A percentile compares a stretch with the other conserved stretches of the same genome.
Evolutionary conservation across 2,329 filamentous ascomycete genomes (phyloP).

Genomic region (Alternaria solani): DNA sequence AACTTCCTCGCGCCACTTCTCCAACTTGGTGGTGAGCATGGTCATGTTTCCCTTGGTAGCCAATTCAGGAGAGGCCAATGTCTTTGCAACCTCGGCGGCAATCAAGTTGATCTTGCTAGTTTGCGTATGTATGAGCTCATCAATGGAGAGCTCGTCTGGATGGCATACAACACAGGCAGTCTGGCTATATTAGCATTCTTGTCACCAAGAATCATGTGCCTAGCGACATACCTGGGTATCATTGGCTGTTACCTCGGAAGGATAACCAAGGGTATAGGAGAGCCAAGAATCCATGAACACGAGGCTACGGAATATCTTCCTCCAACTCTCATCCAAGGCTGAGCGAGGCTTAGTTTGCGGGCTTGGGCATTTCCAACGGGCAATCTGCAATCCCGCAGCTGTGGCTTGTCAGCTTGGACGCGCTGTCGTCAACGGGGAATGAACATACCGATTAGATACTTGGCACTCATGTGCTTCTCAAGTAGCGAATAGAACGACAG

Average conservation of each 20-base stretch:
- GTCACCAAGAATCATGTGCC: not conserved
- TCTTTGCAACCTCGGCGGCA: slow-evolving; percentile 48
- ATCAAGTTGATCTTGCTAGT: slow-evolving; percentile 48
- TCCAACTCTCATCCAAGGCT: slow-evolving; percentile 30
- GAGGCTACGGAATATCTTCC: slow-evolving; percentile 44
- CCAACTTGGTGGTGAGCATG: slow-evolving; percentile 42
- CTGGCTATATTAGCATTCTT: slow-evolving; percentile 30
- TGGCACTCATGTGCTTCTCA: slow-evolving; percentile 51
- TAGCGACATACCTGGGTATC: slow-evolving; percentile 39
- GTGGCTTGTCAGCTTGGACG: slow-evolving; percentile 7
- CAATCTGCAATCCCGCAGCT: slow-evolving; percentile 50
- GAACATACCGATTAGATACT: slow-evolving; percentile 47
- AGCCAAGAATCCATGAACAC: slow-evolving; percentile 53
- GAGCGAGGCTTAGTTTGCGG: slow-evolving; percentile 9
- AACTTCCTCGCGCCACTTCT: slow-evolving; percentile 46
- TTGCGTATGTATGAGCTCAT: slow-evolving; percentile 47
- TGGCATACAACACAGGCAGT: slow-evolving; percentile 28
- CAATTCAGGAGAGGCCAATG: slow-evolving; percentile 40
- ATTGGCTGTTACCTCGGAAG: slow-evolving; percentile 38
- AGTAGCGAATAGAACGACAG: slow-evolving; percentile 49
- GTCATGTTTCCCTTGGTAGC: slow-evolving; percentile 41
- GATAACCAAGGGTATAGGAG: slow-evolving; percentile 49
- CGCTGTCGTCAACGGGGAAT: not conserved
- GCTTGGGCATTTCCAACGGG: slow-evolving; percentile 41
- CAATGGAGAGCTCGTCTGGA: slow-evolving; percentile 27